These are phyloP conservation scores for Sphagnum fallax DNA, from an alignment of 228 moss, liverwort and hornwort species.

Conservation along the genomic window DNA sequence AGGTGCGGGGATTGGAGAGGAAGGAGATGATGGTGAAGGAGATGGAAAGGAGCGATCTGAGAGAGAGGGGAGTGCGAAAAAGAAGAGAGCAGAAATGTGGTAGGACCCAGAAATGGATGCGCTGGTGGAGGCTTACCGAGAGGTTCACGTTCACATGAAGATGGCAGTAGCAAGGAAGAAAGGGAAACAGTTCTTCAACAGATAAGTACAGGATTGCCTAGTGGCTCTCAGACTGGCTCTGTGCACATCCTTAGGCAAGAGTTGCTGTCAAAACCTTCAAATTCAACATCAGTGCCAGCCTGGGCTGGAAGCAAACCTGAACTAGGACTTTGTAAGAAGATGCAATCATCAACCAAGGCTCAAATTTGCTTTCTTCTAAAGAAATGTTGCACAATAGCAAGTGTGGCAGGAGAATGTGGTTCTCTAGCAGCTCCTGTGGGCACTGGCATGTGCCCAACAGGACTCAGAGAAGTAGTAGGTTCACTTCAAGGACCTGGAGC, in stretches of 20 bases:
- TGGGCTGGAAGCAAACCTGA: slow-evolving; percentile 66
- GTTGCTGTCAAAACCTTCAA: slow-evolving; percentile 23
- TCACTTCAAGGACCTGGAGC: slow-evolving; percentile 67
- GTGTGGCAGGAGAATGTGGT: slow-evolving; percentile 66
- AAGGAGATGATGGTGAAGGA: too few relatives aligned
- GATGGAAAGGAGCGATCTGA: too few relatives aligned
- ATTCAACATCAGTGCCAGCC: slow-evolving; percentile 20
- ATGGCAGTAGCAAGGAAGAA: slow-evolving; percentile 42
- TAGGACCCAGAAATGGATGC: slow-evolving; percentile 51
- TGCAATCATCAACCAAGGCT: slow-evolving; percentile 65
- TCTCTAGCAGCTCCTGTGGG: slow-evolving; percentile 61
- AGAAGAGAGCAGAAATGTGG: slow-evolving; percentile 50
- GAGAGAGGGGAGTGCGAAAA: slow-evolving; percentile 12
- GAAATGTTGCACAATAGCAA: slow-evolving; percentile 84
- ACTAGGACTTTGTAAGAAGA: slow-evolving; percentile 66
- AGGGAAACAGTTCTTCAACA: slow-evolving; percentile 40
- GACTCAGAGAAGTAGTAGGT: slow-evolving; percentile 48
- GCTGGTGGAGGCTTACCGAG: slow-evolving; percentile 34
- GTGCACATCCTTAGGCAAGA: slow-evolving; percentile 15
- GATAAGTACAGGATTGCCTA: slow-evolving; percentile 28
- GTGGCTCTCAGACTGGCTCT: slow-evolving; percentile 22
- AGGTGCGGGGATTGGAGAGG: too few relatives aligned
- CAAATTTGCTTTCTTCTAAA: slow-evolving; percentile 84
- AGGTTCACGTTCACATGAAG: slow-evolving; percentile 28
- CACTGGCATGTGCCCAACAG: slow-evolving; percentile 58